phyloP scores from a whole-genome alignment of 768 basidiomycete genomes.

The Cytidiella melzeri region DNA sequence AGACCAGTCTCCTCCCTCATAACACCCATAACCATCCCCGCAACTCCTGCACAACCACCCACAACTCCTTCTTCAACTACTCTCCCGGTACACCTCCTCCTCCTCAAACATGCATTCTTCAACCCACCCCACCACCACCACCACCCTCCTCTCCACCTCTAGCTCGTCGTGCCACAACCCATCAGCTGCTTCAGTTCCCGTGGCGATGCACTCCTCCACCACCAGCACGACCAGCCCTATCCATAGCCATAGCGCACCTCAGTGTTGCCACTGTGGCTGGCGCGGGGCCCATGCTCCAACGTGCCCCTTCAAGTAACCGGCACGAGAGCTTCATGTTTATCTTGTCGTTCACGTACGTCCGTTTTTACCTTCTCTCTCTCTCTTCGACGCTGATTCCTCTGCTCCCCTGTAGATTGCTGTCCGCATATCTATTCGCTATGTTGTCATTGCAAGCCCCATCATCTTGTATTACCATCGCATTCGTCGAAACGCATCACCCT shows the following conservation, averaged over 20 bases:
- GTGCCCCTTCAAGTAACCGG: constrained; percentile 59
- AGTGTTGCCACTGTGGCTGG: constrained; percentile 76
- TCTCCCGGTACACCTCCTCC: constrained; percentile 7
- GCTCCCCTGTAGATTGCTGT: constrained; percentile 1
- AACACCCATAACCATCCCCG: constrained; percentile 3
- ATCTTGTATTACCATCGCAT: constrained; percentile 24
- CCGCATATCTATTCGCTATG: constrained; percentile 11
- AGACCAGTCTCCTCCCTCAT: constrained; percentile 5
- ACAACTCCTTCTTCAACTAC: constrained; percentile 6
- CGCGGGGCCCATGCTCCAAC: constrained; percentile 52
- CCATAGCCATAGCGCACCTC: constrained; percentile 51
- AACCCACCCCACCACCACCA: constrained; percentile 6
- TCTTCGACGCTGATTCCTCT: constrained; percentile 1
- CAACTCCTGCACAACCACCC: constrained; percentile 1
- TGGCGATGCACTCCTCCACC: neutral
- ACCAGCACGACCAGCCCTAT: constrained; percentile 8
- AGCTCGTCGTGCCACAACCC: constrained; percentile 23
- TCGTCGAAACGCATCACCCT: neutral
- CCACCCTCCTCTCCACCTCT: constrained; percentile 8
- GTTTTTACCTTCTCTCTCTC: constrained; percentile 6
- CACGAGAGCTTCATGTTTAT: constrained; percentile 24
- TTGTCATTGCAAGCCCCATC: constrained; percentile 22
- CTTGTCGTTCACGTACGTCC: constrained; percentile 2
- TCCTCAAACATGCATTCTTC: constrained; percentile 3
- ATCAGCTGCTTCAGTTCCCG: constrained; percentile 20